A percentile compares a stretch with the other conserved stretches of the same genome.
These are phyloP conservation scores for Cladophialophora yegresii DNA, from an alignment of 2,329 filamentous ascomycete species.

Conservation along the genomic window DNA sequence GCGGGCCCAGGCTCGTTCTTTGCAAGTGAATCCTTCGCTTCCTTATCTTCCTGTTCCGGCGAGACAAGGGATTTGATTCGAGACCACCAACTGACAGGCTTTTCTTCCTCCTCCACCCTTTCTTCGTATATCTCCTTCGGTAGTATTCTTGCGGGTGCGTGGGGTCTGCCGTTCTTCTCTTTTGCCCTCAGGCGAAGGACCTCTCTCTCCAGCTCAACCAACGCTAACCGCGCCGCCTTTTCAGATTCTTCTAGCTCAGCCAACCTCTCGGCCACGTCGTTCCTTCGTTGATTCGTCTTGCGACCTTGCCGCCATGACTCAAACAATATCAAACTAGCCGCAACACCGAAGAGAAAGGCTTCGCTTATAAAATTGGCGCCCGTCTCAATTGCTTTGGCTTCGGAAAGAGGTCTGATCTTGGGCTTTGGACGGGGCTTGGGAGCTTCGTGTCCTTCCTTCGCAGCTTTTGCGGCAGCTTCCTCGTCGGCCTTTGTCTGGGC, in stretches of 20 bases:
- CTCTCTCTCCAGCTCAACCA: slow-evolving; percentile 52
- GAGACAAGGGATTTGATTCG: slow-evolving; percentile 42
- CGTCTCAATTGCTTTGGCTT: slow-evolving; percentile 68
- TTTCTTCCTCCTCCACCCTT: slow-evolving; percentile 37
- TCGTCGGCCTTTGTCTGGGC: slow-evolving; percentile 61
- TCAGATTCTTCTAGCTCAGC: slow-evolving; percentile 58
- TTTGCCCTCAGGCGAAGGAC: slow-evolving; percentile 46
- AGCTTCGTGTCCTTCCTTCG: slow-evolving; percentile 49
- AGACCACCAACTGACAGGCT: slow-evolving; percentile 40
- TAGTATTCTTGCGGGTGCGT: slow-evolving; percentile 42
- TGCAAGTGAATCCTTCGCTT: slow-evolving; percentile 41
- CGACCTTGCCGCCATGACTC: slow-evolving; percentile 63
- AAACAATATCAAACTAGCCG: slow-evolving; percentile 62
- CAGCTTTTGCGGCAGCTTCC: slow-evolving; percentile 49
- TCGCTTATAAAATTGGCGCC: slow-evolving; percentile 71
- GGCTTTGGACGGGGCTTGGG: slow-evolving; percentile 52
- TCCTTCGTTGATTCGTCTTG: slow-evolving; percentile 61
- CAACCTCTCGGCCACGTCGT: slow-evolving; percentile 62
- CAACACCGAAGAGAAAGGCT: slow-evolving; percentile 66
- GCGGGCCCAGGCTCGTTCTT: slow-evolving; percentile 34
- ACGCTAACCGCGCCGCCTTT: slow-evolving; percentile 44
- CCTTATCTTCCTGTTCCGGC: slow-evolving; percentile 39
- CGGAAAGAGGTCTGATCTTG: slow-evolving; percentile 64
- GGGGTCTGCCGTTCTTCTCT: slow-evolving; percentile 37
- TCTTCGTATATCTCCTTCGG: slow-evolving; percentile 47